Evolutionary conservation across 257 asterid species (phyloP).

Genomic region (Mentha longifolia): DNA sequence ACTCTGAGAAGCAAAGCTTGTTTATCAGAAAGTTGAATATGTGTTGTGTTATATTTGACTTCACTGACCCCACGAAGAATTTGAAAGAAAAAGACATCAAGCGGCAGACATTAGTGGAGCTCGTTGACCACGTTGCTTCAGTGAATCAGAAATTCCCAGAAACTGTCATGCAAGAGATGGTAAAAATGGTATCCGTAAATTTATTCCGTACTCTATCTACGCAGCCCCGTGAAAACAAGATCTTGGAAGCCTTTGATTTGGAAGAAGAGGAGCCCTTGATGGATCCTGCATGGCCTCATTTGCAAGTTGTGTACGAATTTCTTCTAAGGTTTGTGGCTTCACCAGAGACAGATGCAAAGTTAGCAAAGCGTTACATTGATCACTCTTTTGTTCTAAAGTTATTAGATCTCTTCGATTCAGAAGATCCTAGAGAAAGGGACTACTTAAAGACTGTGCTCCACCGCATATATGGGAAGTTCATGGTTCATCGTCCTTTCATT

Average conservation of each 20-base stretch:
- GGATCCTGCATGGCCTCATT: constrained; percentile 76
- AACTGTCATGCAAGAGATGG: constrained; percentile 57
- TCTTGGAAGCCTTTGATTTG: constrained; percentile 57
- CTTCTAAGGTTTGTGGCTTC: constrained; percentile 74
- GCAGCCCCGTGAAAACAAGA: constrained; percentile 65
- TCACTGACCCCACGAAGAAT: constrained; percentile 61
- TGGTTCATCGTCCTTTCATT: constrained; percentile 73
- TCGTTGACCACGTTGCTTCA: constrained; percentile 60
- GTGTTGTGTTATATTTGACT: constrained; percentile 64
- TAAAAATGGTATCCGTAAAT: constrained; percentile 54
- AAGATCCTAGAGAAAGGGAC: constrained; percentile 76
- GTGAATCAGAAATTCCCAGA: constrained; percentile 61
- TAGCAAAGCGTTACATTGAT: constrained; percentile 67
- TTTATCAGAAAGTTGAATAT: constrained; percentile 53
- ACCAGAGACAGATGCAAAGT: constrained; percentile 72
- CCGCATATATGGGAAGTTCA: constrained; percentile 70
- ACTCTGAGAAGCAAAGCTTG: constrained; percentile 60
- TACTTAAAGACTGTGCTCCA: constrained; percentile 64
- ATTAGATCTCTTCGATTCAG: constrained; percentile 69
- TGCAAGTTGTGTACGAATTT: constrained; percentile 67
- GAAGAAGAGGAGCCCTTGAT: constrained; percentile 72
- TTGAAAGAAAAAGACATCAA: constrained; percentile 69
- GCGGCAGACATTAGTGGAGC: constrained; percentile 63
- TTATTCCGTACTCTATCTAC: constrained; percentile 59
- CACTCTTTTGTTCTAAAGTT: constrained; percentile 62